Percentiles rank a stretch among this genome's conserved stretches.
Evolutionary conservation across 176 grass and related monocot species (phyloP).

Genomic region (Leersia perrieri): DNA sequence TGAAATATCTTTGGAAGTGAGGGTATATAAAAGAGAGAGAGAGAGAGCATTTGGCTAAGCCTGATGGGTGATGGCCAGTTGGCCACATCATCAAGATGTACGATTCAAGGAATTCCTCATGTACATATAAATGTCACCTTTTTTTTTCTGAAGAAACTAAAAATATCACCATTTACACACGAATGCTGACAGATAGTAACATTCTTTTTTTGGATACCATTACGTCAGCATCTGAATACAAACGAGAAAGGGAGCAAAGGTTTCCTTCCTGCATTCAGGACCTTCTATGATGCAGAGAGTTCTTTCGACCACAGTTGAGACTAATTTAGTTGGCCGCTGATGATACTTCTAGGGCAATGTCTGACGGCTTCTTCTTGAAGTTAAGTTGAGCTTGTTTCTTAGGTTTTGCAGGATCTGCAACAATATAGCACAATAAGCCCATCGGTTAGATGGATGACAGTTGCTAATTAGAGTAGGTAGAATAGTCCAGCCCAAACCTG

Average conservation of each 20-base stretch:
- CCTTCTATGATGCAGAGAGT: neutral
- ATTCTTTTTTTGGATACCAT: neutral
- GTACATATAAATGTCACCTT: neutral
- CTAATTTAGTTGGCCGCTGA: slow-evolving; percentile 19
- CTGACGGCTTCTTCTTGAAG: slow-evolving; percentile 61
- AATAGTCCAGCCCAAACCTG: slow-evolving; percentile 44
- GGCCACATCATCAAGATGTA: neutral
- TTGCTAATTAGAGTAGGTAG: neutral
- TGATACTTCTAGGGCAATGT: slow-evolving; percentile 34
- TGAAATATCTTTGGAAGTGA: neutral
- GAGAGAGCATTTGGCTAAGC: neutral
- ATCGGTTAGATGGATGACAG: neutral
- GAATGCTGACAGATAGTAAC: neutral
- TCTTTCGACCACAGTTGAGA: neutral
- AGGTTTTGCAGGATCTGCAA: slow-evolving; percentile 47
- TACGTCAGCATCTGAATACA: neutral
- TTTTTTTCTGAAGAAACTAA: neutral
- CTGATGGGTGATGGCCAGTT: neutral
- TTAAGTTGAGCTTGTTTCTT: slow-evolving; percentile 70
- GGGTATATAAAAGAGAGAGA: neutral
- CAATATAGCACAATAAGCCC: neutral
- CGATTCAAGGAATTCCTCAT: neutral
- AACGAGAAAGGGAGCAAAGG: neutral
- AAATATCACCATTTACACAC: slow-evolving; percentile 13
- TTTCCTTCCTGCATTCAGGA: neutral